Conservation (phyloP, 2,329 filamentous ascomycete species). For the Erysiphe pisi region DNA sequence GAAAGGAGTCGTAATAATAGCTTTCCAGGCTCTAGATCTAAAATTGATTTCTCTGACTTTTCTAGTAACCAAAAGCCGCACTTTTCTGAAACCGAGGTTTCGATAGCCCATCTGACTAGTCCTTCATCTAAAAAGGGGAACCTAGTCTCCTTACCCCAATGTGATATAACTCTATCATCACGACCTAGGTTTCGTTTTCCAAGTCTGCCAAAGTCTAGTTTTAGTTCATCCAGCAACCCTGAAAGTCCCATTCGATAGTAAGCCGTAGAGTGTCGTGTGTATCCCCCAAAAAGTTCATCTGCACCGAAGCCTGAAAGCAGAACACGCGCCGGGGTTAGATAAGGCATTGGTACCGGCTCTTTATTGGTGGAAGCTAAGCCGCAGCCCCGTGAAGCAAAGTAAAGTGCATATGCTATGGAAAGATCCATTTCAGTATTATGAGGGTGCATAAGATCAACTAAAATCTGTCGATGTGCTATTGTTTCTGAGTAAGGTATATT, state of each 20-base stretch:
- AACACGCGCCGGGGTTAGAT: conserved; percentile 64
- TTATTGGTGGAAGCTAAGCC: conserved; percentile 36
- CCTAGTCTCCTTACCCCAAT: conserved; percentile 79
- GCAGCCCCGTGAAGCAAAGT: conserved; percentile 77
- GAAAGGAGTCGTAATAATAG: conserved; percentile 68
- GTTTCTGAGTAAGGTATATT: conserved; percentile 74
- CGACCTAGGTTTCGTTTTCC: conserved; percentile 91
- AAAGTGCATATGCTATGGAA: conserved; percentile 86
- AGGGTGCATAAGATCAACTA: conserved; percentile 72
- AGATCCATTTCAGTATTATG: conserved; percentile 99
- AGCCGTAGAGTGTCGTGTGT: conserved; percentile 69
- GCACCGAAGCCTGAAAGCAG: conserved; percentile 87
- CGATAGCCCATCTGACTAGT: conserved; percentile 70
- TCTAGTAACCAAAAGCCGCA: conserved; percentile 59
- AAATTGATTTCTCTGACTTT: conserved; percentile 33
- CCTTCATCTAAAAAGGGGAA: conserved; percentile 87
- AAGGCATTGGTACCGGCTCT: conserved; percentile 37
- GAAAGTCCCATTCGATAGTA: conserved; percentile 58
- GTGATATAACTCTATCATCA: conserved; percentile 79
- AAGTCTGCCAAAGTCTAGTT: conserved; percentile 72
- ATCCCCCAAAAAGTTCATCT: conserved; percentile 92
- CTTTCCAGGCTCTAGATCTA: conserved; percentile 63
- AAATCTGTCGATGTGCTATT: conserved; percentile 52
- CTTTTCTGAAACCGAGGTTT: conserved; percentile 66
- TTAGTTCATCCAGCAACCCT: conserved; percentile 69